Conservation (phyloP, 2,329 filamentous ascomycete species). For the Ophidiomyces ophidiicola region DNA sequence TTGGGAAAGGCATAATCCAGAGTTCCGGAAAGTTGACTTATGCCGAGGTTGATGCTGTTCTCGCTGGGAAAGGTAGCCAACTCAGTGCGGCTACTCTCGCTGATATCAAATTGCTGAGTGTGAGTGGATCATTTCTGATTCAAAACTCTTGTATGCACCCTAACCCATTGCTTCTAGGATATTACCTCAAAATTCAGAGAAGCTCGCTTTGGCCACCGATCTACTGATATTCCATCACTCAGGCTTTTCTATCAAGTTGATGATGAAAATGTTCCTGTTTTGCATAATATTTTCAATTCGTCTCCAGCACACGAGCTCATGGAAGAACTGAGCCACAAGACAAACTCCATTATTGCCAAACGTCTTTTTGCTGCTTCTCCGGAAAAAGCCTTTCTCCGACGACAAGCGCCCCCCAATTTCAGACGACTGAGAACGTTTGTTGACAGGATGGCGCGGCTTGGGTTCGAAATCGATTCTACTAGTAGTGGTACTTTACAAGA, state of each 20-base stretch:
- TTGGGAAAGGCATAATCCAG: slow-evolving; percentile 88
- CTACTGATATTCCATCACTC: slow-evolving; percentile 68
- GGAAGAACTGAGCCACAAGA: slow-evolving; percentile 89
- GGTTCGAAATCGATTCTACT: slow-evolving; percentile 75
- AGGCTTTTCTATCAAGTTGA: slow-evolving; percentile 87
- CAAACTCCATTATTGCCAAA: slow-evolving; percentile 78
- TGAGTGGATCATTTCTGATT: slow-evolving; percentile 32
- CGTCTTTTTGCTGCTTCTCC: slow-evolving; percentile 67
- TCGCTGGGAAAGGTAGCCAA: slow-evolving; percentile 53
- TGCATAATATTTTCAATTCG: slow-evolving; percentile 91
- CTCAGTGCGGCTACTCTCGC: slow-evolving; percentile 56
- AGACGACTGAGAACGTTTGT: slow-evolving; percentile 81
- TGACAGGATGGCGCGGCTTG: slow-evolving; percentile 83
- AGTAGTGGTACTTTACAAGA: slow-evolving; percentile 88
- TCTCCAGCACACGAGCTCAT: slow-evolving; percentile 82
- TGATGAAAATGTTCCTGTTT: slow-evolving; percentile 94
- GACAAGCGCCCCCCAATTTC: slow-evolving; percentile 72
- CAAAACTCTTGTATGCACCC: neutral
- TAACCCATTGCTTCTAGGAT: slow-evolving; percentile 37
- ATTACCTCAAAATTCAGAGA: slow-evolving; percentile 87
- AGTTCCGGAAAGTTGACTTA: slow-evolving; percentile 77
- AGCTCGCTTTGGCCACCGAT: slow-evolving; percentile 66
- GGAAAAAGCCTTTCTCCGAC: slow-evolving; percentile 82
- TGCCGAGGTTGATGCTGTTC: slow-evolving; percentile 70
- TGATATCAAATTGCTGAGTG: slow-evolving; percentile 68